Percentiles rank a stretch among this genome's conserved stretches.
Conservation (phyloP, 2,329 filamentous ascomycete species). For the Incumbomyces lentus region DNA sequence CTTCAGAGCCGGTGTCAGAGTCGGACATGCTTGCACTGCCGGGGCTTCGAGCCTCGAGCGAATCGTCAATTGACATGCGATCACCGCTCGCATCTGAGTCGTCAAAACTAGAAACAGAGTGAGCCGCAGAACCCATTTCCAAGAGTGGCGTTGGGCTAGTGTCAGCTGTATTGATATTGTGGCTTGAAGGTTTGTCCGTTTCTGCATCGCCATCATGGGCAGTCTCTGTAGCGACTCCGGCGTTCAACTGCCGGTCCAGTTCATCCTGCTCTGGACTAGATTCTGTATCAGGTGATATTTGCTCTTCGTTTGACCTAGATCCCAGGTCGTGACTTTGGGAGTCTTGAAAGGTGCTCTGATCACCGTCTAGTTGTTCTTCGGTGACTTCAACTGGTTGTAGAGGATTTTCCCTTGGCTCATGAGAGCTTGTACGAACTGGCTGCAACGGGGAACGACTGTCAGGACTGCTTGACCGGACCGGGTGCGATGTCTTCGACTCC, state of each 20-base stretch:
- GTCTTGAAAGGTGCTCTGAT: too few species aligned
- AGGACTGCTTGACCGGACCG: too few species aligned
- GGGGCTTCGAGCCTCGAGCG: slow-evolving; percentile 14
- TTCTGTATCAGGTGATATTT: not conserved
- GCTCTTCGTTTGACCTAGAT: not conserved
- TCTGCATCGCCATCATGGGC: not conserved
- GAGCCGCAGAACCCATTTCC: not conserved
- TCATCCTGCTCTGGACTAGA: slow-evolving; percentile 4
- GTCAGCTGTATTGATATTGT: not conserved
- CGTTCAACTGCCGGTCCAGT: slow-evolving; percentile 2
- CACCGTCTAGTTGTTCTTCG: not conserved
- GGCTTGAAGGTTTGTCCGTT: not conserved
- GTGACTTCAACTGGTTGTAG: not conserved
- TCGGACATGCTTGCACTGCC: slow-evolving; percentile 23
- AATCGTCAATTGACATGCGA: slow-evolving; percentile 13
- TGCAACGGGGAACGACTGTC: too few species aligned
- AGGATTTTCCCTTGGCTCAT: not conserved
- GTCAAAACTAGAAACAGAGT: not conserved
- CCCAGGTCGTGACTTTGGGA: too few species aligned
- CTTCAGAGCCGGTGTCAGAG: slow-evolving; percentile 31
- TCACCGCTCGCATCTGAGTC: not conserved
- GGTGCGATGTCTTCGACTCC: slow-evolving; percentile 26
- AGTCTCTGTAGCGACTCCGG: not conserved
- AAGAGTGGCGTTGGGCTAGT: not conserved
- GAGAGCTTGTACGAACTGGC: too few species aligned